phyloP scores from a whole-genome alignment of 768 basidiomycete species.

The Cantharellus cinnabarinus region DNA sequence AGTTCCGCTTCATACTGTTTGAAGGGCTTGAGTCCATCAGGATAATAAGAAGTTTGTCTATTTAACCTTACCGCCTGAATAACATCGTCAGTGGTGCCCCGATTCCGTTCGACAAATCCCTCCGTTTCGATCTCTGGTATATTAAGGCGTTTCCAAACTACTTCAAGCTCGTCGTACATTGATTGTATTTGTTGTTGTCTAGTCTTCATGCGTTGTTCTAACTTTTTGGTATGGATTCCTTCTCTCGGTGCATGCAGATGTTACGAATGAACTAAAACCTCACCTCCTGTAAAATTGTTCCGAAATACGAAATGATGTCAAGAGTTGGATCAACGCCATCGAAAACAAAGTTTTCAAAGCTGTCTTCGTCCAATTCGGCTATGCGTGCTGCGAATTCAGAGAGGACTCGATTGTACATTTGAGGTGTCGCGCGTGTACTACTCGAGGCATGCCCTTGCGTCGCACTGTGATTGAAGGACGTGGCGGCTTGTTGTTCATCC shows the following conservation, averaged over 20 bases:
- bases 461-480: background rate
- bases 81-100: constrained; percentile 61
- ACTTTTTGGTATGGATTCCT: too few species aligned
- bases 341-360: constrained; percentile 30
- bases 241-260: too few species aligned
- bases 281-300: constrained; percentile 27
- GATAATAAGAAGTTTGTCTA: background rate
- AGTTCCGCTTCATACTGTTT: constrained; percentile 49
- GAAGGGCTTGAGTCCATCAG: background rate
- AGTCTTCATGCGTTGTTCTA: too few species aligned
- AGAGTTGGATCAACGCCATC: constrained; percentile 62
- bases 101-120: constrained; percentile 66
- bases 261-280: constrained; percentile 2
- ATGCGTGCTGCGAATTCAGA: constrained; percentile 40
- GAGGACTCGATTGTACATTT: constrained; percentile 30
- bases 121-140: constrained; percentile 68
- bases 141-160: constrained; percentile 74
- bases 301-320: constrained; percentile 54
- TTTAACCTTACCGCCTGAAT: constrained; percentile 33
- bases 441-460: background rate
- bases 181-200: constrained; percentile 38
- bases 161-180: constrained; percentile 85
- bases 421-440: background rate
- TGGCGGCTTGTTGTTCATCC: background rate
- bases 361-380: constrained; percentile 36